Percentiles rank a stretch among this genome's conserved stretches.
These are phyloP conservation scores for Conticribra guillardii DNA, from an alignment of 108 stramenopile genomes.

Conservation along the genomic window DNA sequence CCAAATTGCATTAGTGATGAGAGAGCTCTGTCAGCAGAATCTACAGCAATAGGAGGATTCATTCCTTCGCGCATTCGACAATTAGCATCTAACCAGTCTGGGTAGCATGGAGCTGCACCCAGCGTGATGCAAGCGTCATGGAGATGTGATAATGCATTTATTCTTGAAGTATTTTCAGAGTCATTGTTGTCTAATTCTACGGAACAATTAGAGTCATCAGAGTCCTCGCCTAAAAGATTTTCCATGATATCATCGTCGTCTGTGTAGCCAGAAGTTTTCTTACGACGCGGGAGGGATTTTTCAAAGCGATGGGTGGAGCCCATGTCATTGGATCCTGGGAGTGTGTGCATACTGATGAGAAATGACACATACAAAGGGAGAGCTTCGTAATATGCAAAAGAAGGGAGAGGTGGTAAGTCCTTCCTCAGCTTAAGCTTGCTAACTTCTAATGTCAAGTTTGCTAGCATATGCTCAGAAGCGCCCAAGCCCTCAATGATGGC, in stretches of 20 bases:
- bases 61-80: constrained; percentile 60
- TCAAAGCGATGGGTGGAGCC: constrained; percentile 18
- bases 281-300: constrained; percentile 15
- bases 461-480: constrained; percentile 18
- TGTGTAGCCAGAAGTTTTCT: constrained; percentile 35
- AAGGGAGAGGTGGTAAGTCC: constrained; percentile 1
- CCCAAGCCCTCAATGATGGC: constrained; percentile 34
- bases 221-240: constrained; percentile 37
- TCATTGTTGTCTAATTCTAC: constrained; percentile 12
- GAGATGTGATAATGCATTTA: constrained; percentile 50
- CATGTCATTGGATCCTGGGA: constrained; percentile 41
- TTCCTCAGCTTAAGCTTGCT: neutral
- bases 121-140: constrained; percentile 62
- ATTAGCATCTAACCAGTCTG: constrained; percentile 78
- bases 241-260: constrained; percentile 28
- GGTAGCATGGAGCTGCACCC: constrained; percentile 79
- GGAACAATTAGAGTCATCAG: neutral
- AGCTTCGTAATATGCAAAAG: constrained; percentile 56
- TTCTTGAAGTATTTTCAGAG: constrained; percentile 16
- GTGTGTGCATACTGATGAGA: constrained; percentile 60
- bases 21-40: constrained; percentile 57
- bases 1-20: constrained; percentile 52
- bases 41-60: constrained; percentile 36
- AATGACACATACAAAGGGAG: constrained; percentile 64
- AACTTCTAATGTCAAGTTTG: constrained; percentile 11